These are phyloP conservation scores for Fusarium falciforme DNA, from an alignment of 2,329 filamentous ascomycete species.

Conservation along the genomic window DNA sequence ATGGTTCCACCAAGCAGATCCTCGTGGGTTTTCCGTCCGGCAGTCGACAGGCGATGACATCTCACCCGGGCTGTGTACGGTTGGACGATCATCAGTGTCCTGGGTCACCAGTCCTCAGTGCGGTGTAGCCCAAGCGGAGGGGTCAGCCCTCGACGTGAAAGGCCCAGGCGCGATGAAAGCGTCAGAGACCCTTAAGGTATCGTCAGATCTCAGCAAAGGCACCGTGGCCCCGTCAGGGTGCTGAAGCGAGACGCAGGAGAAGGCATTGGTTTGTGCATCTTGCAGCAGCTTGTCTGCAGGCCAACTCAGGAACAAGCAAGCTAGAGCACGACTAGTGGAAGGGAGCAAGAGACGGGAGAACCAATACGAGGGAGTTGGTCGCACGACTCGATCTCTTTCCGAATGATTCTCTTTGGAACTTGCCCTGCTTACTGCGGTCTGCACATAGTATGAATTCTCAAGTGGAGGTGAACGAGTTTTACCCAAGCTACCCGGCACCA, in stretches of 20 bases:
- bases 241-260: constrained; percentile 47
- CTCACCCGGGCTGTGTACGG: not conserved
- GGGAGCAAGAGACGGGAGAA: constrained; percentile 15
- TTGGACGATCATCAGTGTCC: not conserved
- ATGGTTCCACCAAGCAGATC: constrained; percentile 23
- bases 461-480: not conserved
- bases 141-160: not conserved
- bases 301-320: constrained; percentile 38
- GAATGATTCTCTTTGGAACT: constrained; percentile 4
- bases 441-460: not conserved
- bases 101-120: not conserved
- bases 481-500: constrained; percentile 22
- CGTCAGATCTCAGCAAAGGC: constrained; percentile 23
- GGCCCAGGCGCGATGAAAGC: not conserved
- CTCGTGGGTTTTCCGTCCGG: constrained; percentile 7
- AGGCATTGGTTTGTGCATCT: constrained; percentile 30
- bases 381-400: constrained; percentile 6
- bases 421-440: constrained; percentile 23
- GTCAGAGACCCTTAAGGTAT: not conserved
- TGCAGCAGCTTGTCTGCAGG: constrained; percentile 37
- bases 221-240: constrained; percentile 22
- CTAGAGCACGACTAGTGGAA: constrained; percentile 30
- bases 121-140: not conserved
- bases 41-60: constrained; percentile 1
- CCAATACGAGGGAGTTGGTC: constrained; percentile 28